phyloP scores from a whole-genome alignment of 2,329 filamentous ascomycete genomes.

The Alternaria conjuncta region DNA sequence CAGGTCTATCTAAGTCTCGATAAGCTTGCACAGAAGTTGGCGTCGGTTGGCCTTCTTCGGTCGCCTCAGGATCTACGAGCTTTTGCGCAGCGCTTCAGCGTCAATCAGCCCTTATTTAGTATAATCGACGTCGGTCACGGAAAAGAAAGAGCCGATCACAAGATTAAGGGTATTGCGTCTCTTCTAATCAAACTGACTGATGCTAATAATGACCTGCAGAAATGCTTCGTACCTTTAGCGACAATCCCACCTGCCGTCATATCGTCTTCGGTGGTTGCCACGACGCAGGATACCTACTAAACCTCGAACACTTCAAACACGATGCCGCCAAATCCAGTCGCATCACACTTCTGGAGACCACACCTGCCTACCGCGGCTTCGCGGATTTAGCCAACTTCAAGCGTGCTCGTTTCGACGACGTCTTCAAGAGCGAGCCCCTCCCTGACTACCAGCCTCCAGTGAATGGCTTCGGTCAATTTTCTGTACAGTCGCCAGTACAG shows the following conservation, averaged over 20 bases:
- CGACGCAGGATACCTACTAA: constrained; percentile 55
- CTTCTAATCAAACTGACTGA: neutral
- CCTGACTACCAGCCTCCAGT: constrained; percentile 34
- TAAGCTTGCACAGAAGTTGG: constrained; percentile 52
- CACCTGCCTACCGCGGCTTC: constrained; percentile 52
- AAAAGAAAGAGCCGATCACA: constrained; percentile 57
- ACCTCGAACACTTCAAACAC: constrained; percentile 55
- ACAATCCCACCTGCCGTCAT: constrained; percentile 55
- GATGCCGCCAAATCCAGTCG: constrained; percentile 46
- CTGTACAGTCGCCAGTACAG: constrained; percentile 14
- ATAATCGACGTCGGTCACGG: constrained; percentile 57
- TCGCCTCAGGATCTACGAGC: constrained; percentile 48
- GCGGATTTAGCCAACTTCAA: constrained; percentile 49
- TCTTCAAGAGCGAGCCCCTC: constrained; percentile 53
- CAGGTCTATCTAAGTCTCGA: constrained; percentile 57
- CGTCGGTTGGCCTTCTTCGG: constrained; percentile 50
- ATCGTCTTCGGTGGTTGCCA: constrained; percentile 58
- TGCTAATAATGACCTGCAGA: constrained; percentile 36
- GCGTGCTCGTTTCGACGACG: constrained; percentile 46
- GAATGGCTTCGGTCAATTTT: constrained; percentile 3
- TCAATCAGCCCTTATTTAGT: constrained; percentile 55
- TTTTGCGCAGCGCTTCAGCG: constrained; percentile 54
- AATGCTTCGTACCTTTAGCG: constrained; percentile 55
- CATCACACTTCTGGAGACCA: constrained; percentile 55
- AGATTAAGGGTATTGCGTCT: constrained; percentile 49